These are phyloP conservation scores for Rhytidiadelphus loreus DNA, from an alignment of 225 moss, liverwort and hornwort species.

Conservation along the genomic window DNA sequence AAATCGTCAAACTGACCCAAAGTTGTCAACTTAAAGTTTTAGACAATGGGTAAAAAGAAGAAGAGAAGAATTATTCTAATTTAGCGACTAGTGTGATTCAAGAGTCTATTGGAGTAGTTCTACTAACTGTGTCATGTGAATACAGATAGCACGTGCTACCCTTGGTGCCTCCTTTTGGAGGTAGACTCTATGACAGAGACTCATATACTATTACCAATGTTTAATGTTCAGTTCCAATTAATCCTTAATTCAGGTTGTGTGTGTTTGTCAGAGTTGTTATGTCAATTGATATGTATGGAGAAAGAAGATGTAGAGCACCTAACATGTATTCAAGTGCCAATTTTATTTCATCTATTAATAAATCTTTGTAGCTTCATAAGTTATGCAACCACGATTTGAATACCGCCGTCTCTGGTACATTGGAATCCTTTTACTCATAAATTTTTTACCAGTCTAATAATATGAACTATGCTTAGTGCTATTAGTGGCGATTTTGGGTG, in stretches of 20 bases:
- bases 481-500: neutral
- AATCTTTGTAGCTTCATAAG: neutral
- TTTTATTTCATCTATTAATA: neutral
- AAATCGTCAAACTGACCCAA: neutral
- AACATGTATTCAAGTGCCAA: neutral
- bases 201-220: neutral
- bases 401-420: neutral
- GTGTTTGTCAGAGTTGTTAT: neutral
- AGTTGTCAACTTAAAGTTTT: neutral
- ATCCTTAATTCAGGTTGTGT: neutral
- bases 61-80: neutral
- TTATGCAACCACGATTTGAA: neutral
- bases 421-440: neutral
- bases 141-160: neutral
- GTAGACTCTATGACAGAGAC: neutral
- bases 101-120: neutral
- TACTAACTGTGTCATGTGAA: neutral
- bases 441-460: neutral
- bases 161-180: neutral
- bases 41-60: neutral
- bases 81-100: neutral
- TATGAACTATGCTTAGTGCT: neutral
- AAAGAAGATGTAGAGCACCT: neutral
- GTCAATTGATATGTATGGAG: neutral
- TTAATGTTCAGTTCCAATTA: neutral